Evolutionary conservation across 2,329 filamentous ascomycete genomes (phyloP), one percentile per base, ranked within the genome.

Genomic region (Karstenula rhodostoma): DNA sequence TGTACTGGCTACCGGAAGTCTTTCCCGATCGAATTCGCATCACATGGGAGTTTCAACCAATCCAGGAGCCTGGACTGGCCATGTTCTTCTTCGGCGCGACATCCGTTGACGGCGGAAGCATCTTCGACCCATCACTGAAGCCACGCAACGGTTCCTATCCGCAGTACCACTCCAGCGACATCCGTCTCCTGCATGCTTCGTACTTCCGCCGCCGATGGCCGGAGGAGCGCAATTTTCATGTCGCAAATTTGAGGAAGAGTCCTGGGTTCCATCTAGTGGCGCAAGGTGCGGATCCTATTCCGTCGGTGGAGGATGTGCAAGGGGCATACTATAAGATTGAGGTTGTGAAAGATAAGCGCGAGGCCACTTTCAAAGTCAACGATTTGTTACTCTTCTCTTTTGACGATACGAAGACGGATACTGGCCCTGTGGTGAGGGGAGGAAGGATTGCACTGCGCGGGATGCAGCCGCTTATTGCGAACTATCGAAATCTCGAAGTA

Each of bases 21-120:
- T 75, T 76, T 56, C 72, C 72, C 10, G 70, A 73, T 51, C 64
- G 65, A 29, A 73, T 76, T 51, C 72, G 73, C 49, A 67, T 76
- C 37, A 72, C 67, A 4, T 76, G 72, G 73, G 73, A 76, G 6
- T 76, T 76, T 59, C 68, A 68, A 9, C 70, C 73, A 2, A 62
- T 67, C 43, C 60, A 67, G 37, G 73, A 76, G 58, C 73, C 73
- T 2, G 73, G 73, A 4, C 67, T 76, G 8, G 73, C 73, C 43
- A 75, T 76, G 70, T 70, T 76, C 63, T 76, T 76, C 65, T 76
- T 76, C 60, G 73, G 71, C 52, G 73, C 72, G 27, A 64, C 70
- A 9, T 66, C 72, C 2, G 61, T 69, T 25, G 61, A 62, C 27
- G 68, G 69, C 15, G 68, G 68, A 35, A 67, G 68, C 62, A 72